Evolutionary conservation across 2,329 filamentous ascomycete genomes (phyloP).

Genomic region (Trichoderma sp.): DNA sequence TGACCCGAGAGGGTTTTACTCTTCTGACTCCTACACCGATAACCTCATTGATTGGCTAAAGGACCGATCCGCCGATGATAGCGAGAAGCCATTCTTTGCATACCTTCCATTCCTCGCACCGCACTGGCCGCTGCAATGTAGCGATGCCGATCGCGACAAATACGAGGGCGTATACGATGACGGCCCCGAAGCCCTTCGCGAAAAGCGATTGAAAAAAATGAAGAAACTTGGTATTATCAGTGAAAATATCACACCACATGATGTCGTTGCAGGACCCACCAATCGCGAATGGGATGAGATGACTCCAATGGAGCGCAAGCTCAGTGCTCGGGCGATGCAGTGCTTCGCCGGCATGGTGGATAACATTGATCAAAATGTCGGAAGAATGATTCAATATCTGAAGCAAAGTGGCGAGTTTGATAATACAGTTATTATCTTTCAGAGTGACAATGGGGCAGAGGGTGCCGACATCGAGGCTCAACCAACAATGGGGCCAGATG

Average conservation of each 20-base stretch:
- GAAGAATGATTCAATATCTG: slow-evolving; percentile 57
- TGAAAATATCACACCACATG: slow-evolving; percentile 44
- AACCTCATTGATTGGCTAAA: background rate
- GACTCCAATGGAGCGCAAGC: slow-evolving; percentile 44
- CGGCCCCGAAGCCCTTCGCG: slow-evolving; percentile 55
- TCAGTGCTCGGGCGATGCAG: slow-evolving; percentile 56
- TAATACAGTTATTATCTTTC: slow-evolving; percentile 63
- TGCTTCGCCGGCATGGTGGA: slow-evolving; percentile 64
- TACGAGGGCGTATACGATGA: slow-evolving; percentile 58
- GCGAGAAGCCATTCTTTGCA: slow-evolving; percentile 51
- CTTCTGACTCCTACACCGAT: background rate
- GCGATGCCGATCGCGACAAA: background rate
- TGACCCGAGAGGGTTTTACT: background rate
- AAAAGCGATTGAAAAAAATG: slow-evolving; percentile 28
- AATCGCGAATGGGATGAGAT: slow-evolving; percentile 44
- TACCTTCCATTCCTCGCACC: slow-evolving; percentile 62
- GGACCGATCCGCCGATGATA: background rate
- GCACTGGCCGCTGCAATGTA: slow-evolving; percentile 59
- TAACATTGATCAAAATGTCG: slow-evolving; percentile 58
- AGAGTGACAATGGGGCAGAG: slow-evolving; percentile 62
- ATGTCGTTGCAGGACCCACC: slow-evolving; percentile 40
- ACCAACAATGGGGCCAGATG: slow-evolving; percentile 22
- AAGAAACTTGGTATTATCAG: slow-evolving; percentile 50
- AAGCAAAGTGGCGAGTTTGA: slow-evolving; percentile 56
- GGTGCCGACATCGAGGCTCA: slow-evolving; percentile 56